Conservation (phyloP, 176 grass and related monocot genomes). For the Neostapfia colusana region DNA sequence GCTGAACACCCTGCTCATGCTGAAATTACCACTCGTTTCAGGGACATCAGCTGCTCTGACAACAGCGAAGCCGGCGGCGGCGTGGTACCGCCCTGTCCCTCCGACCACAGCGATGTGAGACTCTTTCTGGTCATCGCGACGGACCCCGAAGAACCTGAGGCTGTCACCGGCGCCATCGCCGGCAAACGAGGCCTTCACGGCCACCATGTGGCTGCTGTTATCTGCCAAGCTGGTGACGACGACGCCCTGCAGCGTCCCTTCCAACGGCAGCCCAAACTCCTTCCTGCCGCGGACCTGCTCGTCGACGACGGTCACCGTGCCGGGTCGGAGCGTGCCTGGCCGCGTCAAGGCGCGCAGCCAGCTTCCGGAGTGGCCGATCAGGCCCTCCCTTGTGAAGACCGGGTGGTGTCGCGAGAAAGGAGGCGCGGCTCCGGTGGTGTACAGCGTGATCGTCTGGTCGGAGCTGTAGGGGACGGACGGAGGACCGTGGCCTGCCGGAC, state of each 20-base stretch:
- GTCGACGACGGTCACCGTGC: slow-evolving; percentile 48
- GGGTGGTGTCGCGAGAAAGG: slow-evolving; percentile 18
- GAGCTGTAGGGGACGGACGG: neutral
- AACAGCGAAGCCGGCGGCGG: slow-evolving; percentile 52
- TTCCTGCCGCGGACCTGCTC: slow-evolving; percentile 49
- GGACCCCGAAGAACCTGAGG: slow-evolving; percentile 72
- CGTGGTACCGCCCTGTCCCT: slow-evolving; percentile 55
- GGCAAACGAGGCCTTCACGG: slow-evolving; percentile 56
- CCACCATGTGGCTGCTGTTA: slow-evolving; percentile 48
- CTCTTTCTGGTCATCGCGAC: slow-evolving; percentile 31
- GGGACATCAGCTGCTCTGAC: slow-evolving; percentile 10
- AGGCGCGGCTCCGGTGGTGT: slow-evolving; percentile 35
- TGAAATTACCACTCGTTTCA: slow-evolving; percentile 4
- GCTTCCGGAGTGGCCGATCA: slow-evolving; percentile 24
- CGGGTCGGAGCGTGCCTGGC: slow-evolving; percentile 29
- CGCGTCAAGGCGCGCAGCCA: slow-evolving; percentile 56
- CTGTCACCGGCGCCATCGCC: slow-evolving; percentile 37
- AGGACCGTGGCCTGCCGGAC: slow-evolving; percentile 21
- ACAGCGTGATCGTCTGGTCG: slow-evolving; percentile 57
- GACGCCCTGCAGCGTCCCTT: slow-evolving; percentile 64
- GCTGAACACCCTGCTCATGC: slow-evolving; percentile 31
- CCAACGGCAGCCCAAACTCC: slow-evolving; percentile 36
- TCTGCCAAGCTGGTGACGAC: slow-evolving; percentile 51
- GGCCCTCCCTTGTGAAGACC: slow-evolving; percentile 37
- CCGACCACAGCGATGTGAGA: slow-evolving; percentile 71